Evolutionary conservation across 2,329 filamentous ascomycete species (phyloP).

Genomic region (Fusarium succisae): DNA sequence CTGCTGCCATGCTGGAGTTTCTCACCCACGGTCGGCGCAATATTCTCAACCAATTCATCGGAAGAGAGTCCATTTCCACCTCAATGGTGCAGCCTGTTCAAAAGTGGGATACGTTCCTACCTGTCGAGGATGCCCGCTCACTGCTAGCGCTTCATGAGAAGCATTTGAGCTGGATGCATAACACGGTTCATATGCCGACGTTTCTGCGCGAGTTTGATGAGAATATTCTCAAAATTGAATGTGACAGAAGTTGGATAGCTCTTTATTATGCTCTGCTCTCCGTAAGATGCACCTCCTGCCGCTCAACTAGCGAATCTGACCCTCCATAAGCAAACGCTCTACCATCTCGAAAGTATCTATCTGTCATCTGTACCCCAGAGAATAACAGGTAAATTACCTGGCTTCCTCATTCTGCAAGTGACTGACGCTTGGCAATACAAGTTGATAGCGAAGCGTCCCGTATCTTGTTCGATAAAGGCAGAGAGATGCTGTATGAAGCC

Average conservation of each 20-base stretch:
- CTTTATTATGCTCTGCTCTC: background rate
- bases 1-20: background rate
- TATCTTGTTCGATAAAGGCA: background rate
- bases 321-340: background rate
- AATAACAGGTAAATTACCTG: background rate
- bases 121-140: background rate
- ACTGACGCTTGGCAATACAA: rapidly evolving
- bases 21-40: background rate
- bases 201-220: background rate
- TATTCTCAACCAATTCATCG: background rate
- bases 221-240: background rate
- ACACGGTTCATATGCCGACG: background rate
- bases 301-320: rapidly evolving
- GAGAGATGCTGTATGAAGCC: background rate
- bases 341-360: background rate
- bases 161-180: background rate
- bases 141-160: background rate
- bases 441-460: background rate
- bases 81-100: background rate
- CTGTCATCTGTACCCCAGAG: rapidly evolving
- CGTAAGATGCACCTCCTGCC: background rate
- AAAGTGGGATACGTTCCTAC: background rate
- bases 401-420: rapidly evolving
- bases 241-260: background rate
- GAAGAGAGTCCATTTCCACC: background rate